Evolutionary conservation across 164 flowering plant genomes (phyloP).

Genomic region (Sedum album): DNA sequence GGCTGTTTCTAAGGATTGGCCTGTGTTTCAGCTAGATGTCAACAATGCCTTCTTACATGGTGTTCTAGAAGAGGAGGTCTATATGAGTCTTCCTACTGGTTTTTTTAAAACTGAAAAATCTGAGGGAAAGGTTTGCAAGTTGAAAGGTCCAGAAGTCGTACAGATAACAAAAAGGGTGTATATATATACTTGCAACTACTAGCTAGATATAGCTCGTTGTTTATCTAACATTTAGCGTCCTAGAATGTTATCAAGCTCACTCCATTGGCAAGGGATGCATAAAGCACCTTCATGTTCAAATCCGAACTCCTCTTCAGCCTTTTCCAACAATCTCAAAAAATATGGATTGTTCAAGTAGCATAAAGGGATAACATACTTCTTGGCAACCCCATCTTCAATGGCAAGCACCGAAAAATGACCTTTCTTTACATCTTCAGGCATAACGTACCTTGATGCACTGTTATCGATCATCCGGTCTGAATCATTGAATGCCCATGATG

Average conservation of each 20-base stretch:
- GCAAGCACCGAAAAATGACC: conserved; percentile 14
- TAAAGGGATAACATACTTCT: conserved; percentile 9
- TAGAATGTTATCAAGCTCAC: conserved; percentile 11
- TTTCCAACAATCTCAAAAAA: conserved; percentile 8
- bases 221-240: no score
- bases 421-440: conserved; percentile 13
- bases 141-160: no score
- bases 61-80: no score
- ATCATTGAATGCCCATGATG: not conserved
- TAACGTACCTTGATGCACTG: not conserved
- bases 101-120: no score
- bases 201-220: no score
- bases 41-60: no score
- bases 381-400: not conserved
- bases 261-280: conserved; percentile 11
- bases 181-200: no score
- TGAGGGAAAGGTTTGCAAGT: no score
- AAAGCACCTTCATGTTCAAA: conserved; percentile 12
- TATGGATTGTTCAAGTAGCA: conserved; percentile 6
- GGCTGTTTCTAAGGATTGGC: no score
- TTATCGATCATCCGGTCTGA: not conserved
- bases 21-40: no score
- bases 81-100: no score
- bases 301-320: conserved; percentile 12
- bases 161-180: no score